Evolutionary conservation across 805 yeast genomes (phyloP), one percentile per base, ranked within the genome.

Genomic region (Wickerhamomyces sydowiorum): DNA sequence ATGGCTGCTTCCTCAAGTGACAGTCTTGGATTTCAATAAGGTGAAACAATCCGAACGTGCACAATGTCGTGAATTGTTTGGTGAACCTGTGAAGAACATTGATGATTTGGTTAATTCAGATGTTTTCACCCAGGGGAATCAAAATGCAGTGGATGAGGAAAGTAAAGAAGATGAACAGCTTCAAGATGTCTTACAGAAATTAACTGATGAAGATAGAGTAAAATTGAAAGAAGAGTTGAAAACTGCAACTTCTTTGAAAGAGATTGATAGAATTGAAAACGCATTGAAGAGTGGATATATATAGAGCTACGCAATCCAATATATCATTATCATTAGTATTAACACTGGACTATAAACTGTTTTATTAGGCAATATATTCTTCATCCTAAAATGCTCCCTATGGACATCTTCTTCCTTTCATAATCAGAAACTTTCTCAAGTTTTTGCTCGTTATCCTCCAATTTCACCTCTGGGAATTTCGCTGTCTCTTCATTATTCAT

Each of bases 181-280:
- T 57, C 57, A 60, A 28, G 51, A 50, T 17, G 66, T 66, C 0
- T 67, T 70, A 15, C 56, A 62, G 21, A 76, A 70, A 45, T 66
- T 86, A 51, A 67, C 80, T 2, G 73, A 68, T 0, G 77, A 72
- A 28, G 88, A 82, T 30, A 73, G 69, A 43, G 59, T 61, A 13
- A 61, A 64, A 36, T 61, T 90, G 38, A 69, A 80, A 47, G 56
- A 66, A 33, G 72, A 77, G 47, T 65, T 90, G 42, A 69, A 71
- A 40, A 66, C 63, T 25, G 95, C 96, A 1, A 71, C 78, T 4
- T 78, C 80, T 39, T 57, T 90, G 43, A 85, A 75, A 6, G 96
- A 90, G 48, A 85, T 89, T 7, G 85, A 81, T 44, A 65, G 76
- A 39, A 74, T 89, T 20, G 95, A 87, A 57, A 65, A 62, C 22